These are phyloP conservation scores for Kodamaea hsintzibuensis DNA, from an alignment of 805 yeast species.

Conservation along the genomic window DNA sequence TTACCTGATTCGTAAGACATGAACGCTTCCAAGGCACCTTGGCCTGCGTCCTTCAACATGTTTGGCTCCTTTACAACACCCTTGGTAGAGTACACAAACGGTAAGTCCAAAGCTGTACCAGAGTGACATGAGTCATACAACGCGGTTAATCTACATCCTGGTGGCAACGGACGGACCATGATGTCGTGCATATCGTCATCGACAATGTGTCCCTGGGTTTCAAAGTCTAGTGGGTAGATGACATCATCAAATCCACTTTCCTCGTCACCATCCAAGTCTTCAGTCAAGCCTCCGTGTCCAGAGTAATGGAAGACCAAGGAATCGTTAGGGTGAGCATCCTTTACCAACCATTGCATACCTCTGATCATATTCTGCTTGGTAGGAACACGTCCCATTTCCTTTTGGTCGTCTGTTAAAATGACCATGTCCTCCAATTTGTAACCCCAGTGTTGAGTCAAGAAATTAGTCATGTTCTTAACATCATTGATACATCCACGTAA, in stretches of 20 bases:
- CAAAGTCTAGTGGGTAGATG: constrained; percentile 39
- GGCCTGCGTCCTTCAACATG: constrained; percentile 37
- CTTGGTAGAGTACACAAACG: constrained; percentile 41
- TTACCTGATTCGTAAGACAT: constrained; percentile 35
- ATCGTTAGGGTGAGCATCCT: constrained; percentile 39
- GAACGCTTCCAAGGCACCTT: constrained; percentile 33
- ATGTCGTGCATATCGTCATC: constrained; percentile 43
- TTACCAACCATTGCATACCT: constrained; percentile 43
- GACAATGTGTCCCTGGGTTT: constrained; percentile 32
- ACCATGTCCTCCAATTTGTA: constrained; percentile 40
- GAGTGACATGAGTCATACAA: constrained; percentile 42
- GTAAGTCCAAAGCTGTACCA: constrained; percentile 42
- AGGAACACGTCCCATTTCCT: constrained; percentile 31
- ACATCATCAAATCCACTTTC: constrained; percentile 39
- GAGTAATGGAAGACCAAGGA: constrained; percentile 41
- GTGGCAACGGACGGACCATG: constrained; percentile 37
- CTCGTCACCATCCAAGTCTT: constrained; percentile 39
- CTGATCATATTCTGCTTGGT: constrained; percentile 33
- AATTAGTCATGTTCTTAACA: constrained; percentile 37
- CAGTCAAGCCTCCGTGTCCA: constrained; percentile 42
- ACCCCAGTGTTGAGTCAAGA: constrained; percentile 31
- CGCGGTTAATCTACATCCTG: constrained; percentile 40
- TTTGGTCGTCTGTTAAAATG: constrained; percentile 39
- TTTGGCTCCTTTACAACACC: constrained; percentile 43
- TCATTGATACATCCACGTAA: constrained; percentile 41